Evolutionary conservation across 2,329 filamentous ascomycete genomes (phyloP), one percentile per base, ranked within the genome.

Genomic region (Colletotrichum theobromicola): DNA sequence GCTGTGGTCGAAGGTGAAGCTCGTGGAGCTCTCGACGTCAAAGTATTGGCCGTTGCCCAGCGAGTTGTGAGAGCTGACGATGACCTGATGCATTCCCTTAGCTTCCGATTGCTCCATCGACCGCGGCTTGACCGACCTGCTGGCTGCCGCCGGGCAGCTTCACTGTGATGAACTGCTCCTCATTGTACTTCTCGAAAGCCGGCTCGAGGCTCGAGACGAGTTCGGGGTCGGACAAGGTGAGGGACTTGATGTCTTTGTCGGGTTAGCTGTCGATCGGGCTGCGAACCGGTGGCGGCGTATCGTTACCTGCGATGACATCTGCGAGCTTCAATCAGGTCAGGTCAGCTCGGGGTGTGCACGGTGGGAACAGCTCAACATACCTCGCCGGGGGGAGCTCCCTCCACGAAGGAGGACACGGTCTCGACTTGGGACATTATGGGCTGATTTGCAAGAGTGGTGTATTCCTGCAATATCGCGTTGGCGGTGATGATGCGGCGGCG

Each of bases 321-420:
- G 92, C 90, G 79, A 98, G 93, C 95, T 98, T 76, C 63, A 67
- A 57, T 60, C 72, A 55, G 12, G 74, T 80, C 66, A 79, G 79
- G 74, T 80, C 66, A 79, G 79, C 68, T 66, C 72, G 64, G 65
- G 78, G 76, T 60, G 18, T 37, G 71, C 32, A 72, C 70, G 75
- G 74, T 16, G 64, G 63, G 55, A 55, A 70, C 28, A 46, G 70
- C 76, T 76, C 77, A 77, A 84, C 86, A 80, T 91, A 98, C 96
- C 94, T 99, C 97, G 88, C 97, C 97, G 26, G 97, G 97, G 62
- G 97, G 97, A 80, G 97, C 95, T 82, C 95, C 95, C 87, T 98
- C 93, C 78, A 99, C 93, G 84, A 98, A 99, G 66, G 95, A 93
- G 78, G 95, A 94, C 77, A 95, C 88, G 70, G 92, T 92, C 75